Conservation (phyloP, 2,329 filamentous ascomycete genomes). For the Triangularia verruculosa region DNA sequence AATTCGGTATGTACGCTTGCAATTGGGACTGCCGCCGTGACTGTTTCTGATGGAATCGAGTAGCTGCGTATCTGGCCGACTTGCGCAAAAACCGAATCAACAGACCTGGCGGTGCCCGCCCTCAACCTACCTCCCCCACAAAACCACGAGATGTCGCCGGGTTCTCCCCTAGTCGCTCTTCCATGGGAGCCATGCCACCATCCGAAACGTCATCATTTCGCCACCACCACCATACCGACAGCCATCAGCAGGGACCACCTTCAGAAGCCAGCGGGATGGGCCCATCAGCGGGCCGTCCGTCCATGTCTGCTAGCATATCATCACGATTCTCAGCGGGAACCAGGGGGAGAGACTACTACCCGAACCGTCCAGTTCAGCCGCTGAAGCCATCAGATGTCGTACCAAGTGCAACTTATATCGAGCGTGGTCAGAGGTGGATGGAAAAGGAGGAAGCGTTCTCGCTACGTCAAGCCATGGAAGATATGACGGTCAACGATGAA, state of each 20-base stretch:
- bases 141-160: slow-evolving; percentile 33
- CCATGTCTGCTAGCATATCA: slow-evolving; percentile 45
- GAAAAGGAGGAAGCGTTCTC: slow-evolving; percentile 74
- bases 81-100: slow-evolving; percentile 65
- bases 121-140: slow-evolving; percentile 46
- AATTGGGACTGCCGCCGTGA: background rate
- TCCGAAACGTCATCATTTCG: slow-evolving; percentile 35
- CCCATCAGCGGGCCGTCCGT: slow-evolving; percentile 35
- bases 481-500: slow-evolving; percentile 58
- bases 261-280: slow-evolving; percentile 31
- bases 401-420: slow-evolving; percentile 67
- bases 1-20: slow-evolving; percentile 54
- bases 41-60: slow-evolving; percentile 15
- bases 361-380: slow-evolving; percentile 41
- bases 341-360: slow-evolving; percentile 52
- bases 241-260: slow-evolving; percentile 33
- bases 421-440: slow-evolving; percentile 73
- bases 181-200: slow-evolving; percentile 30
- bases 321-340: slow-evolving; percentile 50
- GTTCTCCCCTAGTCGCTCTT: slow-evolving; percentile 31
- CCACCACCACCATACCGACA: slow-evolving; percentile 26
- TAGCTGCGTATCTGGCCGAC: slow-evolving; percentile 68
- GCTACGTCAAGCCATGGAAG: slow-evolving; percentile 68
- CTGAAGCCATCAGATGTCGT: slow-evolving; percentile 60
- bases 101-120: slow-evolving; percentile 69